Evolutionary conservation across 2,329 filamentous ascomycete genomes (phyloP), one percentile per base, ranked within the genome.

Genomic region (Arachnomyces sp.): DNA sequence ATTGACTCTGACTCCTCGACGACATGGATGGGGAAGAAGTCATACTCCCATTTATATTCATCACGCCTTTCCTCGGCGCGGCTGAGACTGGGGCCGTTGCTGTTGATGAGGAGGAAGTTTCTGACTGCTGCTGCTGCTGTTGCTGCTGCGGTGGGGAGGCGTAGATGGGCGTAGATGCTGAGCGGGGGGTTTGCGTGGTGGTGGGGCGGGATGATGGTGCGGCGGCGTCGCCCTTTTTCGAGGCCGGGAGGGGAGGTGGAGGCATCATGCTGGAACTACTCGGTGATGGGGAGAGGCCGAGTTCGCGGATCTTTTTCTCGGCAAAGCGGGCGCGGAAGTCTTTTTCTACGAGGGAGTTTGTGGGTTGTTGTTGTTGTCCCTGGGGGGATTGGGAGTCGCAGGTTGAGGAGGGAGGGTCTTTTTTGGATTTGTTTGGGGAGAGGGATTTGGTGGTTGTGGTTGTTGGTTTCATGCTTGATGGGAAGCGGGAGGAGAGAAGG

Each of bases 301-400:
- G 48, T 31, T 55, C 51, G 12, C 49, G 49, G 12, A 43, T 44
- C 16, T 49, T 43, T 37, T 49, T 52, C 45, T 65, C 57, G 5
- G 55, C 57, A 39, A 66, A 67, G 18, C 52, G 55, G 5, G 51
- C 44, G 3, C 64, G 59, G 43, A 67, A 67, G 34, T 58, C 54
- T 20, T 53, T 58, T 12, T 61, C 56, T 8, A 65, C 60, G 2
- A 67, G 53, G n/a, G 53, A 44, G 15, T 34, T 34, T 3, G 38
- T 30, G 2, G 47, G 42, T 20, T 46, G 43, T 38, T 48, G 36
- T n/a, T n/a, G n/a, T n/a, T n/a, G 33, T 39, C 15, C 37, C n/a
- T n/a, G n/a, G n/a, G n/a, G n/a, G n/a, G 7, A n/a, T 39, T 42
- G 46, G 14, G 35, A 20, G 12, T 37, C 35, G 18, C 18, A 16